A percentile compares a stretch with the other conserved stretches of the same genome.
Evolutionary conservation across 1,284 basidiomycete genomes (phyloP).

Genomic region (Papiliotrema terrestris): DNA sequence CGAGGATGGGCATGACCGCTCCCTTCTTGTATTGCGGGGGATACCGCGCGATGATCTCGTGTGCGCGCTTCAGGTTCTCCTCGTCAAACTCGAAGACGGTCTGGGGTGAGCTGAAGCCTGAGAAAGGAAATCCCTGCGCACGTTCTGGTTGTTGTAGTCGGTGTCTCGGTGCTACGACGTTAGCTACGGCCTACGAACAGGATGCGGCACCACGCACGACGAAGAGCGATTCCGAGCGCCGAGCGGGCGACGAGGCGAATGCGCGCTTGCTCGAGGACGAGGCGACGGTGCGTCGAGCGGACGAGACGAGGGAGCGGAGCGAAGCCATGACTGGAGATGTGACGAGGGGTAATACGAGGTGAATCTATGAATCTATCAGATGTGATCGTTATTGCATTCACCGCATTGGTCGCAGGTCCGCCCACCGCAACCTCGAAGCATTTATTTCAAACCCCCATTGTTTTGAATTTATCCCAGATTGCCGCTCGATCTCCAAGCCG

Average conservation of each 20-base stretch:
- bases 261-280: constrained; percentile 49
- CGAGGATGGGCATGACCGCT: constrained; percentile 92
- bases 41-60: constrained; percentile 89
- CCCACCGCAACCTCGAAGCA: background rate
- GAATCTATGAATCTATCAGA: background rate
- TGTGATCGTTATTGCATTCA: background rate
- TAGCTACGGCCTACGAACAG: background rate
- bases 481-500: background rate
- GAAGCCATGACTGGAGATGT: constrained; percentile 31
- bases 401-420: constrained; percentile 8
- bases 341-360: constrained; percentile 3
- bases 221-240: constrained; percentile 60
- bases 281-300: constrained; percentile 49
- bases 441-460: constrained; percentile 1
- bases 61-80: constrained; percentile 76
- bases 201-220: constrained; percentile 51
- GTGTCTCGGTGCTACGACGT: constrained; percentile 80
- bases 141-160: constrained; percentile 84
- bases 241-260: constrained; percentile 53
- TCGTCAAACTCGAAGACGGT: constrained; percentile 85
- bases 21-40: constrained; percentile 97
- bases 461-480: constrained; percentile 1
- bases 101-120: constrained; percentile 47
- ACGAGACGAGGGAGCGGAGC: constrained; percentile 29
- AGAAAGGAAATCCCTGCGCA: constrained; percentile 27